A percentile compares a stretch with the other conserved stretches of the same genome.
These are phyloP conservation scores for Tulasnella sp. DNA, from an alignment of 768 basidiomycete genomes.

Conservation along the genomic window DNA sequence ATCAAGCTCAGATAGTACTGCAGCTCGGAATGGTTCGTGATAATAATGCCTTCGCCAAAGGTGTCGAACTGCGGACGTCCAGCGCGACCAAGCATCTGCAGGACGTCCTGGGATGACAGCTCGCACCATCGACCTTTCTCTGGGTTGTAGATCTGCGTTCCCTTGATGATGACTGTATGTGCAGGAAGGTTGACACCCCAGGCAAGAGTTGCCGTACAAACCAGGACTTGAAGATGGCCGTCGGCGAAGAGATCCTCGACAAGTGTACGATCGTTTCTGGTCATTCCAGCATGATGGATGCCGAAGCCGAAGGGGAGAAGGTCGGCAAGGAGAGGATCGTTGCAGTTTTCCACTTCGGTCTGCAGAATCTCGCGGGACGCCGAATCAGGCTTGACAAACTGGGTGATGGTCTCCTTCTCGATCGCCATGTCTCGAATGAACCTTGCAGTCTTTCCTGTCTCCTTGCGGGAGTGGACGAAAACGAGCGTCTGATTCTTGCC, in stretches of 20 bases:
- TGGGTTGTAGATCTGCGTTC: conserved; percentile 99
- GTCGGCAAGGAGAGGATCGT: conserved; percentile 79
- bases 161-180: conserved; percentile 98
- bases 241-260: conserved; percentile 95
- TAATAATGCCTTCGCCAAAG: conserved; percentile 95
- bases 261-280: conserved; percentile 79
- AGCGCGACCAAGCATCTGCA: conserved; percentile 98
- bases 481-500: conserved; percentile 90
- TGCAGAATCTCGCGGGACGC: conserved; percentile 87
- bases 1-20: conserved; percentile 94
- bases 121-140: conserved; percentile 98
- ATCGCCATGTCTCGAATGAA: conserved; percentile 84
- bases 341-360: conserved; percentile 76
- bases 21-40: conserved; percentile 94
- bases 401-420: conserved; percentile 93
- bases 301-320: conserved; percentile 94
- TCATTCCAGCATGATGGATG: conserved; percentile 98
- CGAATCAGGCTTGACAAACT: conserved; percentile 91
- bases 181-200: conserved; percentile 99
- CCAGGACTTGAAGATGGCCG: conserved; percentile 87
- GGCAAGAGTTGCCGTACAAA: conserved; percentile 95
- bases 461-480: conserved; percentile 97
- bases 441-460: conserved; percentile 67
- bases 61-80: conserved; percentile 98
- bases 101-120: conserved; percentile 88